A percentile compares a stretch with the other conserved stretches of the same genome.
These are phyloP conservation scores for Geum urbanum DNA, from an alignment of 306 rosid species.

Conservation along the genomic window DNA sequence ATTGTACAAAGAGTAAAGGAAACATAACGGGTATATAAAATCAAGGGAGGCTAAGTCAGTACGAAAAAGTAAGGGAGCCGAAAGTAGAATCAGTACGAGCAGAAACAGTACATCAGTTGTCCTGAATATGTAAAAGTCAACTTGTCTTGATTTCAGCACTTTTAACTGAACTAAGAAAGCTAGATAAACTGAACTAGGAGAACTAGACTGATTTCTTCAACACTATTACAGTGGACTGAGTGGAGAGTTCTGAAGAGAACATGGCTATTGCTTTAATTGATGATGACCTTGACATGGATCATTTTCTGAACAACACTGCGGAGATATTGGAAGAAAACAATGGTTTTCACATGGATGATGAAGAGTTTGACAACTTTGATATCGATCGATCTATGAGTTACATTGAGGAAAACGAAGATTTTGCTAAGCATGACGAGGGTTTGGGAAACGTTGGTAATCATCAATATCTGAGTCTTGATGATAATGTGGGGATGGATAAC, in stretches of 20 bases:
- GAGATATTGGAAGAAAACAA: not conserved
- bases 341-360: not conserved
- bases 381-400: not conserved
- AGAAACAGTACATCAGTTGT: no score
- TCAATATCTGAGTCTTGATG: not conserved
- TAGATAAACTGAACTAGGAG: no score
- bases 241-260: not conserved
- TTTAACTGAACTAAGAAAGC: no score
- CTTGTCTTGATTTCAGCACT: no score
- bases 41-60: no score
- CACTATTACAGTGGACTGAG: no score
- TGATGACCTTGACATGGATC: not conserved
- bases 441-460: not conserved
- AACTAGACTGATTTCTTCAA: no score
- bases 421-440: not conserved
- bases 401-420: not conserved
- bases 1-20: no score
- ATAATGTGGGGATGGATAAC: not conserved
- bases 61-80: no score
- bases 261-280: not conserved
- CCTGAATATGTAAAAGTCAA: no score
- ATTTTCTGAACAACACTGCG: not conserved
- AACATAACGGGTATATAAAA: no score
- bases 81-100: no score
- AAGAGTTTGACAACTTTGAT: not conserved